A percentile compares a stretch with the other conserved stretches of the same genome.
phyloP scores from a whole-genome alignment of 1,284 basidiomycete species.

The Cutaneotrichosporon cavernicola region DNA sequence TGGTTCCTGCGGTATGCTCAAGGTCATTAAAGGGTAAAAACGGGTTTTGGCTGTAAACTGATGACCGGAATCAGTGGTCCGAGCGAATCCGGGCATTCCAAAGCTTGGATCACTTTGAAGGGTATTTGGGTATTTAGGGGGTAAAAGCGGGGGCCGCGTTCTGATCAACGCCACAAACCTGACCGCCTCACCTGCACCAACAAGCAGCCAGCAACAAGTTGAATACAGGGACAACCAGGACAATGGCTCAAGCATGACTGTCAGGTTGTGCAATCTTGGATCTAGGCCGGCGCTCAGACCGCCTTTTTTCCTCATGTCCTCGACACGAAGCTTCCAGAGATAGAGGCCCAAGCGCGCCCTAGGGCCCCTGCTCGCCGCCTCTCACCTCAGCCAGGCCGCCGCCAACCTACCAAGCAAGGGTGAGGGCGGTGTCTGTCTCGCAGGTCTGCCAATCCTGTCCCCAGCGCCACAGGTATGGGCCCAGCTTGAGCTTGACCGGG shows the following conservation, averaged over 20 bases:
- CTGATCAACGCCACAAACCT: neutral
- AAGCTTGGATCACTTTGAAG: neutral
- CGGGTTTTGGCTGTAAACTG: neutral
- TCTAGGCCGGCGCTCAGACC: neutral
- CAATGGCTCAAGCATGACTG: slow-evolving; percentile 1
- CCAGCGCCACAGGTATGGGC: neutral
- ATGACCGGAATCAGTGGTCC: neutral
- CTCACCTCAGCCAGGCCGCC: neutral
- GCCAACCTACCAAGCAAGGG: neutral
- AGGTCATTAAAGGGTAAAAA: neutral
- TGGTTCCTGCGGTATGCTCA: neutral
- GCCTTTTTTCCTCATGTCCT: neutral
- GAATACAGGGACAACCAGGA: neutral
- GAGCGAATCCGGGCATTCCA: neutral
- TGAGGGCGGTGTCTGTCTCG: neutral
- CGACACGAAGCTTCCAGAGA: neutral
- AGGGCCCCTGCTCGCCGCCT: neutral
- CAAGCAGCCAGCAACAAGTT: neutral
- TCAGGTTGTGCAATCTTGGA: neutral
- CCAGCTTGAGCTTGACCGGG: neutral
- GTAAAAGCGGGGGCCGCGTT: neutral
- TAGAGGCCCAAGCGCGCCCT: neutral
- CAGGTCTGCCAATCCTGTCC: neutral
- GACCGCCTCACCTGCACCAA: neutral
- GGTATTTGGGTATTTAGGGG: neutral